Conservation (phyloP, 2,329 filamentous ascomycete species). For the Sclerotinia minor region DNA sequence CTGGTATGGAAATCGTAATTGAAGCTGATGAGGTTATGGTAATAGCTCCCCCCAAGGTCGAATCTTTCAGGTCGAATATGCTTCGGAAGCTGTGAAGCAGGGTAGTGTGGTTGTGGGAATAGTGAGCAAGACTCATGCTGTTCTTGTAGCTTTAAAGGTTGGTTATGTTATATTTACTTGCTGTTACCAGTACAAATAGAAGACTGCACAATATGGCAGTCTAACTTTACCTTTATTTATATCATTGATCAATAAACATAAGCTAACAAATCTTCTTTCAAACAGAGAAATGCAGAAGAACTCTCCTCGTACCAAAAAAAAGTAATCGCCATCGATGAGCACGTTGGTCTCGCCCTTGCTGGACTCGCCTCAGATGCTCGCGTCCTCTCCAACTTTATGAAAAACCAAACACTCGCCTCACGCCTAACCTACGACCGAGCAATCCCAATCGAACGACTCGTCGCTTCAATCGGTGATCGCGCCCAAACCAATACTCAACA, state of each 20-base stretch:
- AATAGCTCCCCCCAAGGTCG: conserved; percentile 93
- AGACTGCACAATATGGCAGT: neutral
- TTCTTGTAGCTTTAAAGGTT: conserved; percentile 96
- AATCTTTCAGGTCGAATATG: conserved; percentile 99
- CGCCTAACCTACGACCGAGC: conserved; percentile 94
- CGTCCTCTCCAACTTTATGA: conserved; percentile 99
- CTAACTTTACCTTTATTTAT: too few relatives aligned
- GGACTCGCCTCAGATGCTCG: conserved; percentile 96
- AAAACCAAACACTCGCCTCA: conserved; percentile 94
- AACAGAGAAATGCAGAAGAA: conserved; percentile 94
- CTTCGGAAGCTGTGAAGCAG: conserved; percentile 97
- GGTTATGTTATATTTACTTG: conserved; percentile 25
- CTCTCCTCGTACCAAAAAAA: conserved; percentile 99
- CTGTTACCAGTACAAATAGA: neutral
- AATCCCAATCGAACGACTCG: conserved; percentile 86
- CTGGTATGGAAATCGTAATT: neutral
- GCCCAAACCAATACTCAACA: conserved; percentile 98
- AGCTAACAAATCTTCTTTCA: neutral
- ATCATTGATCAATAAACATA: neutral
- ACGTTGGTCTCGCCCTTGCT: conserved; percentile 92
- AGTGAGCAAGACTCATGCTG: conserved; percentile 96
- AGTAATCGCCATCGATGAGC: conserved; percentile 93
- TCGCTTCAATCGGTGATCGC: conserved; percentile 90
- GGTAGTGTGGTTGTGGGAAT: conserved; percentile 96
- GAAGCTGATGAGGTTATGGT: conserved; percentile 35